Evolutionary conservation across 2,329 filamentous ascomycete genomes (phyloP), one percentile per base, ranked within the genome.

Genomic region (Aspergillus calidoustus): DNA sequence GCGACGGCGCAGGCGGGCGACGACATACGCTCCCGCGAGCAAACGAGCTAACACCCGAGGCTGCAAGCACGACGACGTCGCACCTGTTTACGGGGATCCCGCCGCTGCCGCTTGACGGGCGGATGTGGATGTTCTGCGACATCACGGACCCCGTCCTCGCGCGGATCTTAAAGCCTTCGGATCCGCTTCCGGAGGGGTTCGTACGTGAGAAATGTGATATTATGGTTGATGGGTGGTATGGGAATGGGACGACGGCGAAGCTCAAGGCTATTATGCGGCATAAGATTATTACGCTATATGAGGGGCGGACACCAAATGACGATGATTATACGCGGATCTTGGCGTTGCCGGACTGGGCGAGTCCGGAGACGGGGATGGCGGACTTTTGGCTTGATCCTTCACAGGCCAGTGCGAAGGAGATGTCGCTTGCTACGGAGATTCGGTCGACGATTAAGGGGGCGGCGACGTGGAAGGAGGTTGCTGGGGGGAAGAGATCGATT

Each of bases 101-200:
- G 0, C 78, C 84, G 2, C 87, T 94, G 58, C 87, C 87, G 17
- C 85, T 86, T 1, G 93, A 97, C 71, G 93, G 93, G 44, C 95
- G 95, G 71, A 89, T 95, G 54, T 99, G 93, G 90, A 95, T 98
- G 81, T 86, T 96, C 28, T 96, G 93, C 79, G 95, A 99, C 75
- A 89, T 98, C 58, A 90, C 87, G 0, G 94, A 98, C 70, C 91
- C 92, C 0, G 72, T 93, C 1, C 81, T 98, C 1, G 80, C 81
- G 0, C 76, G 81, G 11, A 79, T 97, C 3, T 82, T 97, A 44
- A 84, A 88, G 22, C 85, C 86, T 0, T 82, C 88, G 87, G 5
- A 72, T 83, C 2, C 74, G 66, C 3, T 77, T 68, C 30, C 79
- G 3, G 82, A 78, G 4, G 83, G 79, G 57, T 82, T 85, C 60